Evolutionary conservation across 345 rosid genomes (phyloP).

Genomic region (Gossypium thurberi): DNA sequence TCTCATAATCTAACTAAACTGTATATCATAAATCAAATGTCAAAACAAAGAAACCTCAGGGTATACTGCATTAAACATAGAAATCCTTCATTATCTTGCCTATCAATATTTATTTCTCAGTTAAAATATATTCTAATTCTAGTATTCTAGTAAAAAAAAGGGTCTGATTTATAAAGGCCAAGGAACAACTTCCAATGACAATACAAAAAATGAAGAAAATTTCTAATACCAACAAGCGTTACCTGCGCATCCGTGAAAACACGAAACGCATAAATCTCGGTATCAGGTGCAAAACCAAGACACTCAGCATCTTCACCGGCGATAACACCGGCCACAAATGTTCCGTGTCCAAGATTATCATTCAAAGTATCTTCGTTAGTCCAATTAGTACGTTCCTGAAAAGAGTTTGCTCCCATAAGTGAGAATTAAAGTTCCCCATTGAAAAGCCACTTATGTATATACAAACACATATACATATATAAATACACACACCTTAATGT

Average conservation of each 20-base stretch:
- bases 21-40: conserved; percentile 10
- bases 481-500: conserved; percentile 53
- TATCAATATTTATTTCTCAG: neutral
- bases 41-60: neutral
- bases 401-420: conserved; percentile 19
- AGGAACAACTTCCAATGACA: neutral
- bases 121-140: neutral
- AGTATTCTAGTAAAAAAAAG: neutral
- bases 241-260: conserved; percentile 99
- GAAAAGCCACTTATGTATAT: neutral
- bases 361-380: conserved; percentile 92
- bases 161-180: neutral
- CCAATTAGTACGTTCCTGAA: conserved; percentile 98
- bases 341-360: conserved; percentile 99
- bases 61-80: neutral
- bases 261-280: conserved; percentile 90
- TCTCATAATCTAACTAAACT: conserved; percentile 58
- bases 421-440: conserved; percentile 18
- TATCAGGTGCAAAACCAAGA: conserved; percentile 95
- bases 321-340: conserved; percentile 97
- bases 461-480: too few relatives aligned
- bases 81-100: neutral
- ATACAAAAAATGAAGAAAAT: conserved; percentile 1
- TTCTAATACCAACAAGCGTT: conserved; percentile 38
- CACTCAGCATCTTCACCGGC: conserved; percentile 85